Evolutionary conservation across 768 basidiomycete species (phyloP).

Genomic region (Tephrocybe sp.): DNA sequence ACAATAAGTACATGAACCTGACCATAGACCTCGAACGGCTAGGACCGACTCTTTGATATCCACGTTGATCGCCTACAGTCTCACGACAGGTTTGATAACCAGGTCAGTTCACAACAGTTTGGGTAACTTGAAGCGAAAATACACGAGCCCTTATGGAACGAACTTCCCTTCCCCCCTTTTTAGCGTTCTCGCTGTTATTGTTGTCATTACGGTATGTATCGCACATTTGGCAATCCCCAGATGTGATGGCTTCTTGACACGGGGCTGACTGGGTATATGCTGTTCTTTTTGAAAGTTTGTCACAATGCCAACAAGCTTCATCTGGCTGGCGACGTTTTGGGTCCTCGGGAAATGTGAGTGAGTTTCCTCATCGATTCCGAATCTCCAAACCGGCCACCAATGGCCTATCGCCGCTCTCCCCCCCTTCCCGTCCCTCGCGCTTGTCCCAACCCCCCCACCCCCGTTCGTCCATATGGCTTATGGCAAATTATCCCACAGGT

Average conservation of each 20-base stretch:
- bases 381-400: too few species aligned
- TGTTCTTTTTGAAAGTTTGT: slow-evolving; percentile 32
- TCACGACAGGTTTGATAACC: slow-evolving; percentile 45
- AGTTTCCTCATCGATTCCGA: background rate
- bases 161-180: too few species aligned
- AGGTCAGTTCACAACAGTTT: slow-evolving; percentile 35
- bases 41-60: slow-evolving; percentile 47
- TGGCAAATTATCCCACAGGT: slow-evolving; percentile 26
- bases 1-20: too few species aligned
- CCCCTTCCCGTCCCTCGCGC: background rate
- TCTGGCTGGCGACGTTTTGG: slow-evolving; percentile 54
- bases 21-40: too few species aligned
- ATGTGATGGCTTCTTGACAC: background rate
- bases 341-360: slow-evolving; percentile 48
- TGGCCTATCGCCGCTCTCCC: background rate
- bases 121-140: background rate
- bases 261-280: background rate
- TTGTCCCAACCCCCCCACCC: background rate
- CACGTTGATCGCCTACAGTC: slow-evolving; percentile 42
- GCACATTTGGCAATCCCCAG: background rate
- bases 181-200: slow-evolving; percentile 41
- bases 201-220: slow-evolving; percentile 37
- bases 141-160: background rate
- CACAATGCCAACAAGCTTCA: slow-evolving; percentile 44
- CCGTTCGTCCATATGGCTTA: background rate